Evolutionary conservation across 2,329 filamentous ascomycete species (phyloP), one percentile per base, ranked within the genome.

Genomic region (Fusarium chuoi): DNA sequence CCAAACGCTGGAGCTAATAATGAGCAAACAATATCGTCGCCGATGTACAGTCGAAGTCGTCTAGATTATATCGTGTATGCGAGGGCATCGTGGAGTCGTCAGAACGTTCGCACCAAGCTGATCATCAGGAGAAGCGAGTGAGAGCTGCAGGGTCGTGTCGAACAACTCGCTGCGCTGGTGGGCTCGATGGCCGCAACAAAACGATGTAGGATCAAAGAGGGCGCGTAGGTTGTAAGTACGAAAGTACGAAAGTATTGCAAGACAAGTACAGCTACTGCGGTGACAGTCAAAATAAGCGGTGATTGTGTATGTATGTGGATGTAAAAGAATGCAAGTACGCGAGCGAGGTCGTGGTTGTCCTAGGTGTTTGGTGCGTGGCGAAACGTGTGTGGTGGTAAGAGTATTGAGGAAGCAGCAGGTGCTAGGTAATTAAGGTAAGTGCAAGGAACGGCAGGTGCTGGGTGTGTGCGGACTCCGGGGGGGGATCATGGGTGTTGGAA

Each of bases 71-170:
- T 73, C 65, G 73, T 68, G 71, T 76, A 77, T 79, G 67, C 75
- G 77, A 77, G 70, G 75, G 78, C 78, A 78, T 80, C 75, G 74
- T 79, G 71, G 72, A 76, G 63, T 73, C 56, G 70, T 78, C 68
- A 70, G 71, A 70, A 63, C 58, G 67, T 66, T 78, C 65, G 68
- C 66, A 77, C 69, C 77, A 71, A 65, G 67, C 60, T 78, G 75
- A 52, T 78, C 77, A 78, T 78, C 52, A 62, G 68, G 65, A 64
- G 65, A 63, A 66, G 55, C 63, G 71, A 72, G 59, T 44, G 68
- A 67, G 70, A 73, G 63, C 63, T 59, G 72, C 69, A 70, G 65
- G 68, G 63, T 70, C 65, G 72, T 73, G 49, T 74, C 75, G 69
- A 78, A 70, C 68, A 72, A 65, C 74, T 78, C 68, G 42, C 70